Conservation (phyloP, 2,329 filamentous ascomycete genomes). For the Juglanconis oblonga region DNA sequence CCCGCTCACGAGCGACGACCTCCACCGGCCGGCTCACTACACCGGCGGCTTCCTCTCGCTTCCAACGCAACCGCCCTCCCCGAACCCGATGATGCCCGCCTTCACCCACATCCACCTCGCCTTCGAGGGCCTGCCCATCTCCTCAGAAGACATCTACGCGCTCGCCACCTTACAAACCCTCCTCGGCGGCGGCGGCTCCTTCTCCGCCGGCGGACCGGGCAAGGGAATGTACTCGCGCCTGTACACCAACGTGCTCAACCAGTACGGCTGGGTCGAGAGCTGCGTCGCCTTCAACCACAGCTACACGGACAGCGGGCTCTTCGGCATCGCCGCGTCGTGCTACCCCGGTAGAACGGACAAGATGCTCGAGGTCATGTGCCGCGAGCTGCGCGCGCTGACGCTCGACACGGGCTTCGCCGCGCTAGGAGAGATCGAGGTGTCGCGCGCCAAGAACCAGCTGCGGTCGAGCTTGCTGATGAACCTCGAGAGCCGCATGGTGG, state of each 20-base stretch:
- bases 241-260: slow-evolving; percentile 97
- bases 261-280: slow-evolving; percentile 95
- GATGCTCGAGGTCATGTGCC: slow-evolving; percentile 95
- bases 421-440: slow-evolving; percentile 74
- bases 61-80: slow-evolving; percentile 73
- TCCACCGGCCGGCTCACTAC: slow-evolving; percentile 71
- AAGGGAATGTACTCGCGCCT: slow-evolving; percentile 99
- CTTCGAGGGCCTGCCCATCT: slow-evolving; percentile 91
- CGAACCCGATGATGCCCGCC: slow-evolving; percentile 72
- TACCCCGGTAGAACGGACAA: slow-evolving; percentile 70
- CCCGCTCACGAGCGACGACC: slow-evolving; percentile 48
- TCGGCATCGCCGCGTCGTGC: slow-evolving; percentile 88
- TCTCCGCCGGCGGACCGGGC: slow-evolving; percentile 91
- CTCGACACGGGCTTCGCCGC: slow-evolving; percentile 71
- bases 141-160: slow-evolving; percentile 90
- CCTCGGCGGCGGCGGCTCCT: slow-evolving; percentile 91
- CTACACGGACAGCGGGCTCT: slow-evolving; percentile 93
- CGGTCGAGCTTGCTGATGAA: slow-evolving; percentile 92
- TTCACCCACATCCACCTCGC: slow-evolving; percentile 93
- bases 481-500: slow-evolving; percentile 93
- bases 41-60: slow-evolving; percentile 91
- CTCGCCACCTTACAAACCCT: slow-evolving; percentile 93
- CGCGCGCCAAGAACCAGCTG: slow-evolving; percentile 94
- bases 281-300: slow-evolving; percentile 97
- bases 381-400: slow-evolving; percentile 77